Conservation (phyloP, 208 protist species). For the Herpetomonas samuelpessoai region DNA sequence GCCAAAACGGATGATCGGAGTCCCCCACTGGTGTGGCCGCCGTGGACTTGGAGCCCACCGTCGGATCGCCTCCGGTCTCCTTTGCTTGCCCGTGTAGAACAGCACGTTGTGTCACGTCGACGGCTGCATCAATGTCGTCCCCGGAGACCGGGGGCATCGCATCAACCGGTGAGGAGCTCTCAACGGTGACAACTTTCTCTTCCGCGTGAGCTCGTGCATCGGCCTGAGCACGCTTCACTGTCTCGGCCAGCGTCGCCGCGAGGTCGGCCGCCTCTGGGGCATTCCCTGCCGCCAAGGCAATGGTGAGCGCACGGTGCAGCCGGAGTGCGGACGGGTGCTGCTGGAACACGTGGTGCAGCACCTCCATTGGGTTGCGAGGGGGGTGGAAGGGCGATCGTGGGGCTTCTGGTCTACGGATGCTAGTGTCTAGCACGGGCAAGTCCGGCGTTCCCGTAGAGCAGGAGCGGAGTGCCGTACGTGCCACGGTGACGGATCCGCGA, state of each 20-base stretch:
- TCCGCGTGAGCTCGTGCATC: background rate
- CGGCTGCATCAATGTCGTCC: slow-evolving; percentile 1
- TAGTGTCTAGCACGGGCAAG: no score
- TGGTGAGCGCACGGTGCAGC: slow-evolving; percentile 73
- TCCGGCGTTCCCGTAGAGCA: no score
- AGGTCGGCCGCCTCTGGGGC: slow-evolving; percentile 56
- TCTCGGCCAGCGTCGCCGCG: slow-evolving; percentile 53
- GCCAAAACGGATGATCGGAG: slow-evolving; percentile 41
- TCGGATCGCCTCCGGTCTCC: background rate
- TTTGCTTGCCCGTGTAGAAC: background rate
- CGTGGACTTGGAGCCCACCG: no score
- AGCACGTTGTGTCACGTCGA: background rate
- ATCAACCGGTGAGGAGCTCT: background rate
- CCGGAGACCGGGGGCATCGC: background rate
- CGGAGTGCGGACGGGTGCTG: slow-evolving; percentile 55
- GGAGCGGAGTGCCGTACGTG: no score
- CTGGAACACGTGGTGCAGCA: slow-evolving; percentile 66
- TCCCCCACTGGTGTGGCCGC: no score
- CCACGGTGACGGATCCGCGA: no score
- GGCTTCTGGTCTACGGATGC: background rate
- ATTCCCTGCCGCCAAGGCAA: slow-evolving; percentile 62
- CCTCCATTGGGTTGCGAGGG: slow-evolving; percentile 47
- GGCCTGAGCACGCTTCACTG: slow-evolving; percentile 26
- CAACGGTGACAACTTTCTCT: background rate
- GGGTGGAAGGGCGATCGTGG: background rate